Percentiles rank a stretch among this genome's conserved stretches.
Evolutionary conservation across 2,329 filamentous ascomycete genomes (phyloP).

Genomic region (Aphanocladium album): DNA sequence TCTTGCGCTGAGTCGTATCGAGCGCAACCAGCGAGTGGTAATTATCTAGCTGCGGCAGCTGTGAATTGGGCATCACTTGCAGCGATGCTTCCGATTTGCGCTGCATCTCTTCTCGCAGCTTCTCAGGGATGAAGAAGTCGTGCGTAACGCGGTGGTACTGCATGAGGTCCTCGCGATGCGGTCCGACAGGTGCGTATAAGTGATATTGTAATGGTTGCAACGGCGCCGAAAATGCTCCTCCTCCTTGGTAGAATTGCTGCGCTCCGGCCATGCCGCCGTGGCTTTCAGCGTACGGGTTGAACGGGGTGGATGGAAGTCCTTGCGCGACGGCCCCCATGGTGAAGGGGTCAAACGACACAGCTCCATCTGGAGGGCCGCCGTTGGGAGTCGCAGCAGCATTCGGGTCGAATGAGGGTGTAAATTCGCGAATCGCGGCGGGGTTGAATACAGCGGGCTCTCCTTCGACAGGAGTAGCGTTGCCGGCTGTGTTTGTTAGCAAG

Average conservation of each 20-base stretch:
- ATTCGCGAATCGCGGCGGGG: slow-evolving; percentile 53
- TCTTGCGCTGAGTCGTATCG: slow-evolving; percentile 76
- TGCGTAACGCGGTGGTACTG: slow-evolving; percentile 82
- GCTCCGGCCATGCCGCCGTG: slow-evolving; percentile 52
- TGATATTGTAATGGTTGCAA: slow-evolving; percentile 79
- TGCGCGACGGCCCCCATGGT: slow-evolving; percentile 52
- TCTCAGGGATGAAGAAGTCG: slow-evolving; percentile 88
- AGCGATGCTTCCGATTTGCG: slow-evolving; percentile 80
- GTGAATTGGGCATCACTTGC: slow-evolving; percentile 74
- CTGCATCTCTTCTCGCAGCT: slow-evolving; percentile 80
- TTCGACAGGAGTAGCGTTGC: slow-evolving; percentile 34
- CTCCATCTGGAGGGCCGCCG: slow-evolving; percentile 42
- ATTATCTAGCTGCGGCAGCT: slow-evolving; percentile 74
- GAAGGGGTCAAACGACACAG: slow-evolving; percentile 56
- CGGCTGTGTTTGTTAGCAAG: background rate
- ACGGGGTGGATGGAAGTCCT: slow-evolving; percentile 46
- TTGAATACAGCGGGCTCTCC: slow-evolving; percentile 47
- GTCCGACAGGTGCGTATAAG: slow-evolving; percentile 81
- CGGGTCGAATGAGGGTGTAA: slow-evolving; percentile 54
- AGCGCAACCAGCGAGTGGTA: slow-evolving; percentile 91
- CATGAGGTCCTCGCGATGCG: slow-evolving; percentile 73
- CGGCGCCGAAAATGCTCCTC: slow-evolving; percentile 45
- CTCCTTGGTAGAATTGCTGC: slow-evolving; percentile 62
- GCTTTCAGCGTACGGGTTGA: slow-evolving; percentile 77
- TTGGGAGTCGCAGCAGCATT: slow-evolving; percentile 34